Evolutionary conservation across 139 green algal species (phyloP), one percentile per base, ranked within the genome.

Genomic region (Micractinium conductrix): DNA sequence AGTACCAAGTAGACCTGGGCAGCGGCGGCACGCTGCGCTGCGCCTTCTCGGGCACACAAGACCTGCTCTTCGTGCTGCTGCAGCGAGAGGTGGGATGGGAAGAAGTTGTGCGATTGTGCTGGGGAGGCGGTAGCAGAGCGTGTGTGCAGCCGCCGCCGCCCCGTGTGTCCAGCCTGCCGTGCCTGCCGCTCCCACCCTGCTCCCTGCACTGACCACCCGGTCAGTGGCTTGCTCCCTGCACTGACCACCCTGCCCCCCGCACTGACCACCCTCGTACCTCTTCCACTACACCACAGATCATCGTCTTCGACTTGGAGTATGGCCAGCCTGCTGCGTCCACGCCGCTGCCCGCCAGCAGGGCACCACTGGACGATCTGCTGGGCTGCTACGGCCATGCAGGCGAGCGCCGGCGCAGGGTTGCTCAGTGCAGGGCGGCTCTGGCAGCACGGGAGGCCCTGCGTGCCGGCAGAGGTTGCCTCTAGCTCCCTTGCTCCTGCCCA

Each of bases 301-400:
- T 96, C 35, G 84, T 96, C 35, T 97, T 96, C 80, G 94, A 97
- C 74, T 67, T 95, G 53, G 93, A 97, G 78, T 90, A 94, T 70
- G 93, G 92, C 30, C 79, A 91, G 70, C 94, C 94, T 33, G 90
- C 92, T 1, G 89, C 88, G 1, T 89, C 85, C 21, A 92, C 83
- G 4, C 53, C 69, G 0, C 80, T 96, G 75, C 85, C 92, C 0
- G 45, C 74, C 35, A 84, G 81, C n/a, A 55, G 86, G 19, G 55
- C 92, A 16, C 40, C 89, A 9, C 93, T 96, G 71, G 58, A 81
- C 0, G 69, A 84, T 38, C 78, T 97, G 78, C 83, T 97, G 70
- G 93, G 91, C 44, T 88, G 88, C 68, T 96, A 88, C 79, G 94
- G 89, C 2, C 86, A 93, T 67, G 68, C 81, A 38, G 60, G 45